Base-by-base conservation (phyloP, 176 grass and related monocot genomes). In the Ananas comosus region DNA sequence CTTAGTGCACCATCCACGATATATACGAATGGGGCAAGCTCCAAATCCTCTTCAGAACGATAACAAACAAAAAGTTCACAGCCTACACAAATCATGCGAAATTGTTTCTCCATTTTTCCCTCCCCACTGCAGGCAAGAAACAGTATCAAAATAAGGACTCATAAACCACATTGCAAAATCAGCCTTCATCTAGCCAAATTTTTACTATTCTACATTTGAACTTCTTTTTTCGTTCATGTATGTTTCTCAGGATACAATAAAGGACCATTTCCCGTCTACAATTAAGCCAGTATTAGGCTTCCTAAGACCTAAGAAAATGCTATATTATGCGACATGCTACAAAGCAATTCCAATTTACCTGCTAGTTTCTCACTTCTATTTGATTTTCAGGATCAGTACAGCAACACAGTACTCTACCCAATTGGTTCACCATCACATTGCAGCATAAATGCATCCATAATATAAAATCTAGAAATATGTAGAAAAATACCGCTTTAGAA, bases 61-160 rank as follows among this genome's bases (percentile, higher is more conserved):
- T 97, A 97, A 81, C 94, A 97, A 69, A 97, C 94, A 65, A 97
- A 92, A 71, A 97, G 82, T 51, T 87, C 84, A 25, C 94, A 97
- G 42, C 94, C 89, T 21, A 76, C 57, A 82, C 94, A 97, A 53
- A 68, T 87, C 94, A 97, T 97, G 67, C 94, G 87, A 54, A 90
- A 97, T 49, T 97, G 89, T 50, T 92, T 97, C 80, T 97, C 94
- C 61, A 88, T 69, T 53, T 90, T 97, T 69, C 89, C 89, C 84
- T 92, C 94, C 56, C 89, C 89, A 72, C 94, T 92, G 76, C 76
- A 87, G 24, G 28, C 78, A 53, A 81, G 49, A 82, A 70, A 78
- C 0, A 63, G 6, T 42, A 42, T 42, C 13, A 59, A 29, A 27
- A 42, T 8, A 33, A 58, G 25, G 64, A 28, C 33, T 7, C 33